Evolutionary conservation across 2,329 filamentous ascomycete species (phyloP), one percentile per base, ranked within the genome.

Genomic region (Aspergillus vadensis): DNA sequence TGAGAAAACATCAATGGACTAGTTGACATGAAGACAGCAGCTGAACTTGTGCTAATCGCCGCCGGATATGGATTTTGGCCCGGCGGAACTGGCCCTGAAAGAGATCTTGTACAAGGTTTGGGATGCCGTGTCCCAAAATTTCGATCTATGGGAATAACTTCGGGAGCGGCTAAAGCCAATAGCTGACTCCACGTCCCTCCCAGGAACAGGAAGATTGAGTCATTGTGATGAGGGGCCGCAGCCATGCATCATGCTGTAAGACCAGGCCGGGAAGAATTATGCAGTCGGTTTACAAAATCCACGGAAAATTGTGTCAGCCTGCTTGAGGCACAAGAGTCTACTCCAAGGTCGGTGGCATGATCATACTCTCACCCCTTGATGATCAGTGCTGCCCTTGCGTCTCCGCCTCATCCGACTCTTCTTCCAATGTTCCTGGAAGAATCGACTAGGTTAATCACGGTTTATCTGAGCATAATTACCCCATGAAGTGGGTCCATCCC

Each of bases 381-480:
- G 47, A 50, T 50, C 47, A 27, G 19, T 30, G 25, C 47, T 50
- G 47, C 47, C 47, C 47, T 50, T 50, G 47, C 47, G 47, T 50
- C 25, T 19, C 47, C 25, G 47, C 25, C 25, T 50, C 47, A 50
- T 19, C 47, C 44, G 23, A 19, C 25, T 30, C 15, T 50, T 32
- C 27, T 10, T 15, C 47, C 6, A 30, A 30, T 17, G 23, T 50
- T 50, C 47, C 25, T 50, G 25, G 5, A 19, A n/a, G 8, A 50
- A 32, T 50, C 5, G 17, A 27, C 15, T 17, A 30, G 27, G 17
- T 14, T 23, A 10, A 30, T 8, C 47, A 17, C 17, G 25, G 10
- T 30, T 50, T 50, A 30, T 50, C n/a, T 19, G 8, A 50, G 25
- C 23, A 32, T 17, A 50, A 50, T 27, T n/a, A 50, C 47, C 3